Evolutionary conservation across 2,329 filamentous ascomycete species (phyloP), one percentile per base, ranked within the genome.

Genomic region (Monilinia polystroma): DNA sequence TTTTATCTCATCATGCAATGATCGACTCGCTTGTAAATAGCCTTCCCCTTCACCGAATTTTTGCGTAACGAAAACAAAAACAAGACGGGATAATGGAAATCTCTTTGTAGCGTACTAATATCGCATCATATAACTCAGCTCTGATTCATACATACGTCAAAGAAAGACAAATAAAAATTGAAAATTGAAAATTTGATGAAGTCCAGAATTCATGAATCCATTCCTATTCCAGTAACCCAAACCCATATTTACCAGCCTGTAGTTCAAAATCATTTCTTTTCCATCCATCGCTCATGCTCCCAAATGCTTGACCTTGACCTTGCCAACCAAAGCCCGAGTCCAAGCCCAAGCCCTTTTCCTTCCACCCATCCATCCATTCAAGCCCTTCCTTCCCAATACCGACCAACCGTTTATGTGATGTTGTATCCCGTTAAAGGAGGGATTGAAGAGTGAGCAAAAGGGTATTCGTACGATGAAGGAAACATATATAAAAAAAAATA

Each of bases 211-310:
- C 14, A 51, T 51, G 32, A n/a, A 35, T 38, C 26, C n/a, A n/a
- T 51, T 41, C 38, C 18, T 54, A 51, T 60, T 20, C 58, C 45
- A 60, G n/a, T 26, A 51, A 45, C 58, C 58, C 58, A 60, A 20
- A n/a, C 20, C 58, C 45, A 60, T 38, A 51, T 60, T 51, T 51
- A 51, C n/a, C 55, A 45, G 16, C 29, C 4, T 60, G 45, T 12
- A 29, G 45, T 60, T 18, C 20, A 49, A 49, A 35, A 7, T 38
- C 20, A 35, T 59, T 47, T 59, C 26, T 20, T 49, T 49, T 47
- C n/a, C 52, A 35, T 54, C 52, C 49, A 29, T 63, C 49, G 32
- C n/a, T 11, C 10, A 43, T 63, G 7, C 51, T 32, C 49, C 60
- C 49, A 43, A 63, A 54, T 41, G n/a, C 41, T 29, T 45, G 56